Conservation (phyloP, 2,329 filamentous ascomycete species). For the Blastomyces percursus region DNA sequence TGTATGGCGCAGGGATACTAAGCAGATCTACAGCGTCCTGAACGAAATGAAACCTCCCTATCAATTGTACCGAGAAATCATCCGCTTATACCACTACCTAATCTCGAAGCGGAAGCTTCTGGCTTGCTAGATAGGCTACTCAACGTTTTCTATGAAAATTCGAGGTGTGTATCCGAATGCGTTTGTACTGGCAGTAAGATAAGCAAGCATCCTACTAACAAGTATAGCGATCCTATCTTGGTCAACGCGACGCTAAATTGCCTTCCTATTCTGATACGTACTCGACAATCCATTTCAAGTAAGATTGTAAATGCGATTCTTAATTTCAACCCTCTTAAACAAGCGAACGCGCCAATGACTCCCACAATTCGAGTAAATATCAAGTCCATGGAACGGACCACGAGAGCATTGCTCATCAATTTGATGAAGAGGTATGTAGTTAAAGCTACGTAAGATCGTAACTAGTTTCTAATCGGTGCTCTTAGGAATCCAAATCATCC, state of each 20-base stretch:
- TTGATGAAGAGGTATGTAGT: conserved; percentile 59
- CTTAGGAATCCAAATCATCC: conserved; percentile 68
- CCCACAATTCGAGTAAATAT: conserved; percentile 70
- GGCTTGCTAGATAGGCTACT: conserved; percentile 84
- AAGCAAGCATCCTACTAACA: conserved; percentile 6
- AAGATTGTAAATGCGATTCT: conserved; percentile 78
- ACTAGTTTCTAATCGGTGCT: conserved; percentile 16
- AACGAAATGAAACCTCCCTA: conserved; percentile 74
- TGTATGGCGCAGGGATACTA: conserved; percentile 6
- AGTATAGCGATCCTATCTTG: conserved; percentile 64
- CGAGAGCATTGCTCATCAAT: conserved; percentile 71
- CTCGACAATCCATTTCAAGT: conserved; percentile 66
- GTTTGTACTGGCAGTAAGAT: not conserved
- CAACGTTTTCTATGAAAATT: conserved; percentile 71
- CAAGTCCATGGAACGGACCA: conserved; percentile 91
- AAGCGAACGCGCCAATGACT: conserved; percentile 65
- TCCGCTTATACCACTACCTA: conserved; percentile 63
- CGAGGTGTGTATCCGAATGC: conserved; percentile 49
- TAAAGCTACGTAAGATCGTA: not conserved
- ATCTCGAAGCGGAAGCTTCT: conserved; percentile 83
- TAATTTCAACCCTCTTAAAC: conserved; percentile 82
- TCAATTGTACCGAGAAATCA: conserved; percentile 77
- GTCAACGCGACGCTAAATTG: conserved; percentile 88
- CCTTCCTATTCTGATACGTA: conserved; percentile 70
- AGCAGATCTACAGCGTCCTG: conserved; percentile 48